A percentile compares a stretch with the other conserved stretches of the same genome.
Evolutionary conservation across 1,284 basidiomycete species (phyloP).

Genomic region (Bondarzewia mesenterica): DNA sequence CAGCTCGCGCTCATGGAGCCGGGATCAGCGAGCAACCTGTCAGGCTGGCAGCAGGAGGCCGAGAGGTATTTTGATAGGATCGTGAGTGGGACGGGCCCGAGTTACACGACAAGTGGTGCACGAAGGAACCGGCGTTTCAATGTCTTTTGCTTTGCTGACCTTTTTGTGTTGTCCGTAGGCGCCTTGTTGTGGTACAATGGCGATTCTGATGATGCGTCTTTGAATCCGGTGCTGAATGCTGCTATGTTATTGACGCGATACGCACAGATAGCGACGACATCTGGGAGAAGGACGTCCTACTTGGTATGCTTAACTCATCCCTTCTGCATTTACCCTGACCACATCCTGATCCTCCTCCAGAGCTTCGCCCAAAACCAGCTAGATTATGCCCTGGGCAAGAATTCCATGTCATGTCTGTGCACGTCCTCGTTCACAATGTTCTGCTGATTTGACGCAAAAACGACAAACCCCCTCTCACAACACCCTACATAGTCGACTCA

Average conservation of each 20-base stretch:
- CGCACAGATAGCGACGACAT: slow-evolving; percentile 60
- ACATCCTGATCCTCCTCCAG: slow-evolving; percentile 23
- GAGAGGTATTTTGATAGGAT: slow-evolving; percentile 77
- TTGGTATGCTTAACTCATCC: slow-evolving; percentile 34
- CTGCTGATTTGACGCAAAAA: neutral
- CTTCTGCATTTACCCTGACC: neutral
- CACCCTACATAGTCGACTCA: slow-evolving; percentile 74
- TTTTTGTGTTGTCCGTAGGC: slow-evolving; percentile 38
- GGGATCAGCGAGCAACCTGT: slow-evolving; percentile 42
- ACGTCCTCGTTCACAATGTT: neutral
- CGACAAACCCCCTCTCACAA: slow-evolving; percentile 22
- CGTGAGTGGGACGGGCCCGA: slow-evolving; percentile 47
- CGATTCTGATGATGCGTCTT: slow-evolving; percentile 70
- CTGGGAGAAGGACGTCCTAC: slow-evolving; percentile 54
- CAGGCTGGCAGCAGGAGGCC: slow-evolving; percentile 61
- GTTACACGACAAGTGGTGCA: slow-evolving; percentile 46
- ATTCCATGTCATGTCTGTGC: slow-evolving; percentile 69
- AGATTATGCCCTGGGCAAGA: slow-evolving; percentile 78
- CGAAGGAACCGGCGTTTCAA: neutral
- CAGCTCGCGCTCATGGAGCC: slow-evolving; percentile 51
- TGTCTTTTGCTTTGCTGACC: neutral
- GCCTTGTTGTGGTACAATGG: slow-evolving; percentile 76
- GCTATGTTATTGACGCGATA: slow-evolving; percentile 79
- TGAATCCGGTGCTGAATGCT: slow-evolving; percentile 83
- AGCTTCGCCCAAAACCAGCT: slow-evolving; percentile 70